Percentiles rank a stretch among this genome's conserved stretches.
These are phyloP conservation scores for Mucor velutinosus DNA, from an alignment of 371 early-diverging fungal genomes.

Conservation along the genomic window DNA sequence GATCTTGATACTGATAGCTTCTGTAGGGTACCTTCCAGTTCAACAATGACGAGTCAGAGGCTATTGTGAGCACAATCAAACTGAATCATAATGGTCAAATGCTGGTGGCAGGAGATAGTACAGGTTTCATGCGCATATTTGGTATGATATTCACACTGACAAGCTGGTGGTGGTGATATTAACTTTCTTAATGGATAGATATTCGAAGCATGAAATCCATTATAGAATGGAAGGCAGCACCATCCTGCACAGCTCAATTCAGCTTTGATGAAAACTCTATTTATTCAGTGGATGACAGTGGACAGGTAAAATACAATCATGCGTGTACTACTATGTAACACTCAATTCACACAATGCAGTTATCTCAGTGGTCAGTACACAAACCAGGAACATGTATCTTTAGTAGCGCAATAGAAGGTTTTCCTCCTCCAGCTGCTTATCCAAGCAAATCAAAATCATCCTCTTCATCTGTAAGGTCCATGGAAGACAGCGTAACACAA, in stretches of 20 bases:
- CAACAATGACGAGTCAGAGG: conserved; percentile 22
- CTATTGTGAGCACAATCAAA: conserved; percentile 56
- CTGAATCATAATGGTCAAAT: conserved; percentile 72
- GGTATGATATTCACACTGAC: conserved; percentile 30
- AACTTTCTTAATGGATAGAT: conserved; percentile 31
- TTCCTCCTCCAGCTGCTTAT: conserved; percentile 39
- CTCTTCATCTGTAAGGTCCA: conserved; percentile 13
- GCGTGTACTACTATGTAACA: neutral
- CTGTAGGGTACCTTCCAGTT: conserved; percentile 34
- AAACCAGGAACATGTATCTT: conserved; percentile 51
- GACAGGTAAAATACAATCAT: conserved; percentile 33
- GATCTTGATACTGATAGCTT: neutral
- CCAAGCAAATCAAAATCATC: conserved; percentile 17
- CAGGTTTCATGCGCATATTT: conserved; percentile 60
- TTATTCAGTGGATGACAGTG: conserved; percentile 51
- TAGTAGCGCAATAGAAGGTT: conserved; percentile 33
- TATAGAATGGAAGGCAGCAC: conserved; percentile 57
- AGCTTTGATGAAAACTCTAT: conserved; percentile 73
- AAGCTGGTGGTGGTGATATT: neutral
- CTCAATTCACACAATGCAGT: conserved; percentile 11
- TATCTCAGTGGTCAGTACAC: conserved; percentile 60
- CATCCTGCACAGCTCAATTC: conserved; percentile 61
- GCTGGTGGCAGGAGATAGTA: conserved; percentile 58
- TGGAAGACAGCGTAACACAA: conserved; percentile 39
- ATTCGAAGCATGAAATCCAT: conserved; percentile 60